phyloP scores from a whole-genome alignment of 2,329 filamentous ascomycete species.

The Diaporthe sp. region DNA sequence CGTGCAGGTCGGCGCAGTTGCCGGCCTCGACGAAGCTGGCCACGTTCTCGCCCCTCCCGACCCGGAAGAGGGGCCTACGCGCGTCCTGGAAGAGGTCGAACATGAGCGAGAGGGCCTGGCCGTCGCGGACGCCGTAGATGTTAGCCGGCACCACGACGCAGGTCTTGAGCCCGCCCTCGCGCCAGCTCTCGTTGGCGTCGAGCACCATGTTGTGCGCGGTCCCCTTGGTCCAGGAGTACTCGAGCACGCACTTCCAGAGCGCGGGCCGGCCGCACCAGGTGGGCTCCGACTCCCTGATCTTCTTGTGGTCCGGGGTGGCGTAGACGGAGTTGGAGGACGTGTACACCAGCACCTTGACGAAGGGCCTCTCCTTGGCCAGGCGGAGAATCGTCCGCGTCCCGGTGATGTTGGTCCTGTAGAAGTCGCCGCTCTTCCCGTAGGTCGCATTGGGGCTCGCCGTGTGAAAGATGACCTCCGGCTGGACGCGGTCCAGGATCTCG shows the following conservation, averaged over 20 bases:
- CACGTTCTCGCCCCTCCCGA: constrained; percentile 46
- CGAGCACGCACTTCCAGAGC: constrained; percentile 39
- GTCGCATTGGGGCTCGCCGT: constrained; percentile 49
- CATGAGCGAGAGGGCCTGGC: constrained; percentile 47
- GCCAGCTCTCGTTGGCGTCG: constrained; percentile 49
- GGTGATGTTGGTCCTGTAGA: constrained; percentile 48
- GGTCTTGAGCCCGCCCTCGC: constrained; percentile 44
- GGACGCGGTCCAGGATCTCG: constrained; percentile 43
- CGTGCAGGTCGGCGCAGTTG: constrained; percentile 46
- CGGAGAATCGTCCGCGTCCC: constrained; percentile 50
- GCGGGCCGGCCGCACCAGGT: constrained; percentile 41
- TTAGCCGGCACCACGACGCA: constrained; percentile 46
- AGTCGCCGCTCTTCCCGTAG: constrained; percentile 41
- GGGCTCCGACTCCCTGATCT: constrained; percentile 45
- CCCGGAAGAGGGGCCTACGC: constrained; percentile 36
- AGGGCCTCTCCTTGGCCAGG: constrained; percentile 41
- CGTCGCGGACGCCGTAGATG: constrained; percentile 52
- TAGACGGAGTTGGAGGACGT: constrained; percentile 50
- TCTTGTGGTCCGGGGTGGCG: constrained; percentile 44
- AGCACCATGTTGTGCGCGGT: constrained; percentile 47
- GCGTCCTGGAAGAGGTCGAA: constrained; percentile 41
- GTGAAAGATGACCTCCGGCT: constrained; percentile 51
- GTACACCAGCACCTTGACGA: constrained; percentile 49
- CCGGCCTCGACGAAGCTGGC: constrained; percentile 48
- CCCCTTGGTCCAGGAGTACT: constrained; percentile 51